Evolutionary conservation across 768 basidiomycete genomes (phyloP), one percentile per base, ranked within the genome.

Genomic region (Gymnopilus dilepis): DNA sequence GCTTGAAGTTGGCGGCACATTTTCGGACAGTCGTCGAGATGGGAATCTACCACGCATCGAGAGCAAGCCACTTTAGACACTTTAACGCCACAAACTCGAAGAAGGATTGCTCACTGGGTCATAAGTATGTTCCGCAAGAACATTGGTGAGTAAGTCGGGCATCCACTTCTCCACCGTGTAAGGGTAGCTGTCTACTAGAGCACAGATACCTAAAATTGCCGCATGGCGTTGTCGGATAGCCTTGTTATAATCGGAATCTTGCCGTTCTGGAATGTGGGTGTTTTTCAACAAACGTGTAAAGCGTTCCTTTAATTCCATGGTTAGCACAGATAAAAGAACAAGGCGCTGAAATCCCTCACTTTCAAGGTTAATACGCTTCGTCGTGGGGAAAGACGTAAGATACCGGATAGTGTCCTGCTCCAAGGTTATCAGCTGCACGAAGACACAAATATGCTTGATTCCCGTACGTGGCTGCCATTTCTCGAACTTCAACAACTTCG

Each of bases 141-240:
- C 83, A 61, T 84, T 88, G 38, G 91, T 89, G 63, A 96, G 77
- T 43, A 97, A 82, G 48, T 88, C 86, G 0, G 95, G 93, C 85
- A 97, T 89, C 91, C 95, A 99, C 64, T 88, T 87, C 69, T 97
- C 97, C 13, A 98, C 90, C 1, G 95, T 95, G 76, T 97, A 97
- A 0, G 97, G 97, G 72, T 92, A 97, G 59, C 95, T 96, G 68
- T 96, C 93, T 33, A 99, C 86, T 31, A 99, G 79, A 5, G 97
- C 94, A 65, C 93, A 94, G 43, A 96, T 88, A n/a, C 97, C 97
- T 50, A 99, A 82, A 59, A 99, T 91, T 1, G 95, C 95, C 24
- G 93, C 92, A 73, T 97, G 95, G 22, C 92, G 84, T 70, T 90
- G 86, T 26, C 93, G 86, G 13, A 96, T 77, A 6, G 89, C 85